Evolutionary conservation across 2,329 filamentous ascomycete species (phyloP).

Genomic region (Ascocoryne sarcoides): DNA sequence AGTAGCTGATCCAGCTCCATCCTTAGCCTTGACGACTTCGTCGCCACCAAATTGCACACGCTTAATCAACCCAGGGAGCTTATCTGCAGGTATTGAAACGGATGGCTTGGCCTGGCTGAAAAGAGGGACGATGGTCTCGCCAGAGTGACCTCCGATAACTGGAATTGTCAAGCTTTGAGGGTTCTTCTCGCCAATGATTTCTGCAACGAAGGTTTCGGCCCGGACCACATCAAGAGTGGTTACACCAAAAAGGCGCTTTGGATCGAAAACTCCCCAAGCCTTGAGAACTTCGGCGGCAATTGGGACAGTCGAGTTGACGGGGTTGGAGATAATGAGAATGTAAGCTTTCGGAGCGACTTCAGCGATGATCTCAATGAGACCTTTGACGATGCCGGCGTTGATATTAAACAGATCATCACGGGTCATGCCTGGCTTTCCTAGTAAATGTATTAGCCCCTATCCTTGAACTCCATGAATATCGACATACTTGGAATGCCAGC

Average conservation of each 20-base stretch:
- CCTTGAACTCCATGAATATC: not conserved
- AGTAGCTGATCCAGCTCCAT: slow-evolving; percentile 81
- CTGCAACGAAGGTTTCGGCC: slow-evolving; percentile 90
- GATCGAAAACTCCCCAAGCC: slow-evolving; percentile 84
- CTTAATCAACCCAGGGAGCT: slow-evolving; percentile 84
- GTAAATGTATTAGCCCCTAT: not conserved
- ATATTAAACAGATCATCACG: slow-evolving; percentile 99
- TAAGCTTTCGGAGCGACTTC: slow-evolving; percentile 87
- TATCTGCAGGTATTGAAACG: slow-evolving; percentile 76
- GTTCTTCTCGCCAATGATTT: slow-evolving; percentile 73
- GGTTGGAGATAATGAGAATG: slow-evolving; percentile 97
- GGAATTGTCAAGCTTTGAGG: slow-evolving; percentile 78
- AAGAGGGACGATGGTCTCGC: slow-evolving; percentile 94
- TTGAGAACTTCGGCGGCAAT: slow-evolving; percentile 97
- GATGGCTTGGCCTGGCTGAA: slow-evolving; percentile 84
- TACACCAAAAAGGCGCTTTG: slow-evolving; percentile 94
- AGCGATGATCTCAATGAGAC: slow-evolving; percentile 79
- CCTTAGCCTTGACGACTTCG: slow-evolving; percentile 92
- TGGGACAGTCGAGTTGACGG: slow-evolving; percentile 97
- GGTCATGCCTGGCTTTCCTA: slow-evolving; percentile 98
- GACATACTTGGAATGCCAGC: slow-evolving; percentile 95
- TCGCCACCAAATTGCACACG: slow-evolving; percentile 98
- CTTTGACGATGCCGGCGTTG: slow-evolving; percentile 96
- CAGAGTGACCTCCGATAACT: slow-evolving; percentile 94
- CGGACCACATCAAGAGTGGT: slow-evolving; percentile 98